These are phyloP conservation scores for Rhodotorula kratochvilovae DNA, from an alignment of 768 basidiomycete genomes.

Conservation along the genomic window DNA sequence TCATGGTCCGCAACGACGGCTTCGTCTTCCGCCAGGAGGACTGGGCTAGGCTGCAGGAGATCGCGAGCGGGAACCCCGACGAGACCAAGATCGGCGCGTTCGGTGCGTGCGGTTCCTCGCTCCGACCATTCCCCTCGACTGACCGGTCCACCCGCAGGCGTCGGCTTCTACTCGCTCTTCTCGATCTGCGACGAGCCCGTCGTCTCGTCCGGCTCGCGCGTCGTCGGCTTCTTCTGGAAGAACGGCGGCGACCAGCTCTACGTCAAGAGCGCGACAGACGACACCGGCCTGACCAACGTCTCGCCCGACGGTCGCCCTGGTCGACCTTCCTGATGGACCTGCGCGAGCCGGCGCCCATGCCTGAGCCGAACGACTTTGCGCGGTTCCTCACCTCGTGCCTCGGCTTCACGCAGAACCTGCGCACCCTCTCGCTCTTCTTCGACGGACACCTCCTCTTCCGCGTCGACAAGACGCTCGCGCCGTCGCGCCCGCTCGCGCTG, in stretches of 20 bases:
- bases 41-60: slow-evolving; percentile 53
- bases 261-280: slow-evolving; percentile 44
- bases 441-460: slow-evolving; percentile 66
- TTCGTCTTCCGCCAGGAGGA: slow-evolving; percentile 75
- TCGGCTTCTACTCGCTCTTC: slow-evolving; percentile 43
- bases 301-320: slow-evolving; percentile 55
- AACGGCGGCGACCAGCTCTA: slow-evolving; percentile 57
- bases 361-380: slow-evolving; percentile 73
- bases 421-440: slow-evolving; percentile 72
- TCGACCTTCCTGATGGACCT: slow-evolving; percentile 86
- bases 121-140: not conserved
- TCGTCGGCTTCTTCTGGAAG: slow-evolving; percentile 80
- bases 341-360: slow-evolving; percentile 73
- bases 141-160: not conserved
- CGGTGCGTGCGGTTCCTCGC: slow-evolving; percentile 34
- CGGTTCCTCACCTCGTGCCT: slow-evolving; percentile 74
- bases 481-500: slow-evolving; percentile 59
- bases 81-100: slow-evolving; percentile 95
- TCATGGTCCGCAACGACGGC: slow-evolving; percentile 76
- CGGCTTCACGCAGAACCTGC: slow-evolving; percentile 81
- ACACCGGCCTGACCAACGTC: slow-evolving; percentile 16
- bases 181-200: slow-evolving; percentile 47
- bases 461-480: slow-evolving; percentile 61
- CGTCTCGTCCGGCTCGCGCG: slow-evolving; percentile 59
- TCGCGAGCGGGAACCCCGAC: slow-evolving; percentile 88